A percentile compares a stretch with the other conserved stretches of the same genome.
phyloP scores from a whole-genome alignment of 164 flowering plant species.

The Nymphaea thermarum region DNA sequence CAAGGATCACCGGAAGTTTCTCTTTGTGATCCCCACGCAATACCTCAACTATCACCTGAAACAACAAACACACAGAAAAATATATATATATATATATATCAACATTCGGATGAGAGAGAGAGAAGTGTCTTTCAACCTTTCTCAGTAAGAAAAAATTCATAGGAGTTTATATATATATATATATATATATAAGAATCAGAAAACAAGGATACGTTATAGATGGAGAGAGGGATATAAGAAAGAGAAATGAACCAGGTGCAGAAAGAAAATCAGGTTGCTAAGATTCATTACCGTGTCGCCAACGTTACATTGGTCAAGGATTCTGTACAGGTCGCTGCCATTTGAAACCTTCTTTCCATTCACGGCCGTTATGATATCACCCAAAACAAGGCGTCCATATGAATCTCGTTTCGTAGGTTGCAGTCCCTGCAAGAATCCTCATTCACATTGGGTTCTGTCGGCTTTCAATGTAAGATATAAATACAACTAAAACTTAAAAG shows the following conservation, averaged over 20 bases:
- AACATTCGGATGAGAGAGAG: background rate
- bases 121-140: background rate
- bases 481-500: no score
- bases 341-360: slow-evolving; percentile 79
- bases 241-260: background rate
- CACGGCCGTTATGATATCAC: slow-evolving; percentile 88
- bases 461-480: background rate
- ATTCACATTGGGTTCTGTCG: background rate
- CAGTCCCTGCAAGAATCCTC: slow-evolving; percentile 45
- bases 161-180: background rate
- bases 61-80: background rate
- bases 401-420: slow-evolving; percentile 77
- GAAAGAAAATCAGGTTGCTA: background rate
- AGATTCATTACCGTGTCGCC: slow-evolving; percentile 53
- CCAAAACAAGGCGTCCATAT: slow-evolving; percentile 84
- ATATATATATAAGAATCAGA: background rate
- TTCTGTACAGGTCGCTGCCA: slow-evolving; percentile 94
- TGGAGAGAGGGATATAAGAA: background rate
- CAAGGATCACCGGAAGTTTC: slow-evolving; percentile 79
- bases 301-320: slow-evolving; percentile 91
- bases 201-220: background rate
- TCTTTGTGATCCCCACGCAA: slow-evolving; percentile 88
- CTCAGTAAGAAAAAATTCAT: background rate
- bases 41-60: slow-evolving; percentile 81
- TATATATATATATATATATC: background rate